Conservation (phyloP, 2,329 filamentous ascomycete genomes). For the Ceratocystis huliohia region DNA sequence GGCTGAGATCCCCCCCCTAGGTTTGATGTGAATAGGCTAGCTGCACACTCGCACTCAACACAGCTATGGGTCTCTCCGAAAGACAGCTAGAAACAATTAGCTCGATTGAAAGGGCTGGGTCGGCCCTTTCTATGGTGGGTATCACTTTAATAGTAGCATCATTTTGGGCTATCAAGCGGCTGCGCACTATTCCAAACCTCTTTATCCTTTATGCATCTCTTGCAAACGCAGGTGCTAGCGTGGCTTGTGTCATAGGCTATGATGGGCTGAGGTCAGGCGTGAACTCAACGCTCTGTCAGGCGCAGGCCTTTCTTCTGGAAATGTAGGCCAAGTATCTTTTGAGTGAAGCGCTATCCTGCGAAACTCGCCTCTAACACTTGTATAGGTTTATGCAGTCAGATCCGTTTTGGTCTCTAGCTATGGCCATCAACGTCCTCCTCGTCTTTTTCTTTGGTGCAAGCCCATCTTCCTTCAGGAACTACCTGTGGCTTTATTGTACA, state of each 20-base stretch:
- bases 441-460: slow-evolving; percentile 49
- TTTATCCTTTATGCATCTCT: slow-evolving; percentile 51
- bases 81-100: slow-evolving; percentile 34
- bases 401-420: slow-evolving; percentile 65
- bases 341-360: background rate
- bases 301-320: slow-evolving; percentile 50
- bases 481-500: slow-evolving; percentile 57
- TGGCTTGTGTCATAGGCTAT: slow-evolving; percentile 58
- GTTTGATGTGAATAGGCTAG: background rate
- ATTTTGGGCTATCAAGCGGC: slow-evolving; percentile 38
- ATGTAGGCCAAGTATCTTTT: slow-evolving; percentile 40
- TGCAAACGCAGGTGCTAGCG: slow-evolving; percentile 45
- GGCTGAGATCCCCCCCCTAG: background rate
- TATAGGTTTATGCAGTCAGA: slow-evolving; percentile 64
- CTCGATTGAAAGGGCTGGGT: slow-evolving; percentile 41
- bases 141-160: slow-evolving; percentile 41
- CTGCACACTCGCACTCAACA: too few species aligned
- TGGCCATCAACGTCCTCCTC: slow-evolving; percentile 71
- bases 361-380: background rate
- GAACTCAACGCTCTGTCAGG: slow-evolving; percentile 46
- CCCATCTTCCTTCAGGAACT: slow-evolving; percentile 56
- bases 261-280: slow-evolving; percentile 46
- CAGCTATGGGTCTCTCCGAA: slow-evolving; percentile 25
- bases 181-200: slow-evolving; percentile 47
- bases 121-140: slow-evolving; percentile 39